A percentile compares a stretch with the other conserved stretches of the same genome.
Conservation (phyloP, 352 stramenopile genomes). For the Phytophthora brassicae region DNA sequence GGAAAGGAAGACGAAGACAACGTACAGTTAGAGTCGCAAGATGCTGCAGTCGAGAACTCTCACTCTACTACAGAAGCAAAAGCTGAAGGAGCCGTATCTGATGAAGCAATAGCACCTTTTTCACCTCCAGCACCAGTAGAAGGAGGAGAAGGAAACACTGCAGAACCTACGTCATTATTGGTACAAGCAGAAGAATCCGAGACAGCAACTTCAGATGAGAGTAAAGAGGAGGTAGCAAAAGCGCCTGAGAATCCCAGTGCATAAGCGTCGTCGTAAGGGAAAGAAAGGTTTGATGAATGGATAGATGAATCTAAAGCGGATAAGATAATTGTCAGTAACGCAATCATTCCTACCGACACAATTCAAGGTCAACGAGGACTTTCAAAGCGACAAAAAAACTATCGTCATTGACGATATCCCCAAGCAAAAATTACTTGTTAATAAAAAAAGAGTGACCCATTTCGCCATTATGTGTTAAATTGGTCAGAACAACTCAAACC, state of each 20-base stretch:
- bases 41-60: neutral
- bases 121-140: slow-evolving; percentile 25
- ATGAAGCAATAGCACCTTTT: neutral
- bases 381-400: neutral
- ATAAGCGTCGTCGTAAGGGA: no score
- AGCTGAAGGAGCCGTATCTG: neutral
- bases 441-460: slow-evolving; percentile 25
- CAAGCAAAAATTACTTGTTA: slow-evolving; percentile 2
- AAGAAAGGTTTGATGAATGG: slow-evolving; percentile 24
- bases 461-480: slow-evolving; percentile 4
- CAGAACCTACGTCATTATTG: slow-evolving; percentile 17
- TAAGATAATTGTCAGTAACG: slow-evolving; percentile 19
- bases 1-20: slow-evolving; percentile 2
- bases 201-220: neutral
- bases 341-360: no score
- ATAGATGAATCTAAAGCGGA: slow-evolving; percentile 28
- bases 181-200: slow-evolving; percentile 9
- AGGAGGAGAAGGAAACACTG: slow-evolving; percentile 18
- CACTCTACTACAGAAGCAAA: slow-evolving; percentile 3
- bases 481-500: no score
- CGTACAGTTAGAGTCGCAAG: slow-evolving; percentile 6
- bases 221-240: slow-evolving; percentile 4
- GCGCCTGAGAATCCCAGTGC: slow-evolving; percentile 19
- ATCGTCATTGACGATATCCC: slow-evolving; percentile 7
- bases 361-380: no score